phyloP scores from a whole-genome alignment of 805 yeast species.

The Torulaspora microellipsoides region DNA sequence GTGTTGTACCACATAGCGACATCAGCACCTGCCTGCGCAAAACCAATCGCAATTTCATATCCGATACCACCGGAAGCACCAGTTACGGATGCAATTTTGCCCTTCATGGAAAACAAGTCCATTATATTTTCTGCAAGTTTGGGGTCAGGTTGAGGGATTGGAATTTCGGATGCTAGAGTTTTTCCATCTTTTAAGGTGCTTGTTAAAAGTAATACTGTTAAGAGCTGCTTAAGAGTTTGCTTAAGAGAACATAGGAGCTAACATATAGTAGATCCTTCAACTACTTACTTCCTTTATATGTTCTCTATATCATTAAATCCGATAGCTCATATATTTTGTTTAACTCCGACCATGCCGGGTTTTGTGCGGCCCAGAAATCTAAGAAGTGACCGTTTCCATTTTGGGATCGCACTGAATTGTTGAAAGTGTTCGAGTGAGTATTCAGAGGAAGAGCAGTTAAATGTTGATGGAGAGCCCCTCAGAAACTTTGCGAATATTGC shows the following conservation, averaged over 20 bases:
- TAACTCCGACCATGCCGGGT: slow-evolving; percentile 1
- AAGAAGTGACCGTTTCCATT: background rate
- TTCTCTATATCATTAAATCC: too few species aligned
- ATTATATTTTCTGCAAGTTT: slow-evolving; percentile 21
- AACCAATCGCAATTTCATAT: slow-evolving; percentile 72
- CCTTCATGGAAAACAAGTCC: slow-evolving; percentile 72
- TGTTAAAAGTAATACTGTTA: background rate
- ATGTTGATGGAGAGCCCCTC: too few species aligned
- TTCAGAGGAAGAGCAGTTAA: too few species aligned
- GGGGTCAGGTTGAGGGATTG: slow-evolving; percentile 3
- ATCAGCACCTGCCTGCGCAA: slow-evolving; percentile 83
- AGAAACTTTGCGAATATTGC: too few species aligned
- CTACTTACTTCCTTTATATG: background rate
- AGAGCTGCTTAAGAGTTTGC: too few species aligned
- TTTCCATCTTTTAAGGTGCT: background rate
- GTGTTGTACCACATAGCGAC: slow-evolving; percentile 65
- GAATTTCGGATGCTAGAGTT: slow-evolving; percentile 1
- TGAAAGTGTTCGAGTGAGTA: too few species aligned
- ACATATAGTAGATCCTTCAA: too few species aligned
- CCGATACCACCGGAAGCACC: slow-evolving; percentile 89
- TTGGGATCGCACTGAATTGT: background rate
- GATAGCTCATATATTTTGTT: background rate
- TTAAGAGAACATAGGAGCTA: background rate
- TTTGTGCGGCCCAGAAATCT: background rate
- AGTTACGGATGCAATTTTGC: slow-evolving; percentile 78